phyloP scores from a whole-genome alignment of 1,284 basidiomycete genomes.

The Pascua sp. region DNA sequence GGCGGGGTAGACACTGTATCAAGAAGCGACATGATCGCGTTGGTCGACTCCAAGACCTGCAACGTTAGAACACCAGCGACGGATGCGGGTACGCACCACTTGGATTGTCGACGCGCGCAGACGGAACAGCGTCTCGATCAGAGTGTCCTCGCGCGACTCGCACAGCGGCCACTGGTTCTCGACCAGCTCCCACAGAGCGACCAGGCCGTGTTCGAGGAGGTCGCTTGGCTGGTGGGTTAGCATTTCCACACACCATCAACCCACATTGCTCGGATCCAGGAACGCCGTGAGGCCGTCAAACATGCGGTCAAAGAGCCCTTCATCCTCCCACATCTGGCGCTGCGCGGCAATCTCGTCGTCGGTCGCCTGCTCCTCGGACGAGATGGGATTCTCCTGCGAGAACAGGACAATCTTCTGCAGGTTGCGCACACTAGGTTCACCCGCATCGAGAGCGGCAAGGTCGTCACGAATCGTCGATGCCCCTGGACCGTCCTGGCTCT shows the following conservation, averaged over 20 bases:
- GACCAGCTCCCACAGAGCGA: slow-evolving; percentile 42
- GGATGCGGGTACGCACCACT: slow-evolving; percentile 22
- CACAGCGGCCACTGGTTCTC: slow-evolving; percentile 43
- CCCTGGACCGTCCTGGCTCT: neutral
- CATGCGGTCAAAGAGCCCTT: slow-evolving; percentile 27
- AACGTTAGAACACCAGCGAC: too few species aligned
- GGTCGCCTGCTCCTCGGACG: neutral
- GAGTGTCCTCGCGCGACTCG: slow-evolving; percentile 31
- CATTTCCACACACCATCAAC: neutral
- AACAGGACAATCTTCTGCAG: slow-evolving; percentile 37
- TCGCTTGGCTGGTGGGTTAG: slow-evolving; percentile 18
- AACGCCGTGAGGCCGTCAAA: slow-evolving; percentile 30
- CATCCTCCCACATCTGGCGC: slow-evolving; percentile 25
- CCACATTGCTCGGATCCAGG: slow-evolving; percentile 26
- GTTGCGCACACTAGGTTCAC: slow-evolving; percentile 17
- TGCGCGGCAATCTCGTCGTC: slow-evolving; percentile 8
- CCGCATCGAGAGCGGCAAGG: slow-evolving; percentile 1
- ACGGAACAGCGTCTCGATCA: slow-evolving; percentile 37
- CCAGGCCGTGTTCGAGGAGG: slow-evolving; percentile 34
- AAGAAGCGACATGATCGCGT: slow-evolving; percentile 38
- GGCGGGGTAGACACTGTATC: slow-evolving; percentile 37
- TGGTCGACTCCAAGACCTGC: slow-evolving; percentile 42
- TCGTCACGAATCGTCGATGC: too few species aligned
- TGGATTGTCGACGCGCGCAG: slow-evolving; percentile 24
- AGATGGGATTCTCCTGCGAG: slow-evolving; percentile 24